Evolutionary conservation across 208 protist species (phyloP).

Genomic region (Phytomonas sp.): DNA sequence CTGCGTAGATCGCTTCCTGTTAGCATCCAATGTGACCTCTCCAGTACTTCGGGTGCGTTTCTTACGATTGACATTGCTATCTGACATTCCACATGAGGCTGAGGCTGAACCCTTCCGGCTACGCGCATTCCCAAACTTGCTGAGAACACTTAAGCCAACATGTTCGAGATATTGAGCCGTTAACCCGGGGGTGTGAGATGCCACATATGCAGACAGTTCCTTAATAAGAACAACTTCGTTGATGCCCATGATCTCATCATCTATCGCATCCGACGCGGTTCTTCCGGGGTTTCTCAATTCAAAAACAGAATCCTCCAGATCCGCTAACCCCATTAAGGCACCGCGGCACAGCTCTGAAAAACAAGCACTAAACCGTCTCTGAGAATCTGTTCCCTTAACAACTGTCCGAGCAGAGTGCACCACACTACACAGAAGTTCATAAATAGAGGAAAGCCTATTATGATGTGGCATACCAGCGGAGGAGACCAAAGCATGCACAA

Average conservation of each 20-base stretch:
- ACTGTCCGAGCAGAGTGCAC: conserved; percentile 23
- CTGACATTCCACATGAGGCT: background rate
- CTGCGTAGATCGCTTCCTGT: background rate
- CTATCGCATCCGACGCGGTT: conserved; percentile 21
- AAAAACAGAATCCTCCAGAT: conserved; percentile 62
- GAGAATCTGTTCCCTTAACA: conserved; percentile 68
- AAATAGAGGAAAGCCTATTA: conserved; percentile 14
- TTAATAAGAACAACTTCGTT: conserved; percentile 35
- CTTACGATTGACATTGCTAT: background rate
- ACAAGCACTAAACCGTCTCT: conserved; percentile 57
- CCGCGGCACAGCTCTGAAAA: conserved; percentile 64
- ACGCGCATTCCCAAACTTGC: conserved; percentile 14
- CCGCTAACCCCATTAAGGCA: conserved; percentile 33
- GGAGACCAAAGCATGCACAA: conserved; percentile 7
- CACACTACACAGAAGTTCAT: conserved; percentile 24
- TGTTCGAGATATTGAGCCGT: conserved; percentile 59
- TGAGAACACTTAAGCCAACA: conserved; percentile 35
- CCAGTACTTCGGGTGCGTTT: background rate
- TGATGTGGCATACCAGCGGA: background rate
- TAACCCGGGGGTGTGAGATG: conserved; percentile 38
- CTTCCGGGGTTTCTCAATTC: conserved; percentile 40
- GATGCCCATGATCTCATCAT: conserved; percentile 35
- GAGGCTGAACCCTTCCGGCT: background rate
- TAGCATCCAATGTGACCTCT: background rate
- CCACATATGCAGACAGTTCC: conserved; percentile 42